Base-by-base conservation (phyloP, 805 yeast species). In the Candida patagonica region DNA sequence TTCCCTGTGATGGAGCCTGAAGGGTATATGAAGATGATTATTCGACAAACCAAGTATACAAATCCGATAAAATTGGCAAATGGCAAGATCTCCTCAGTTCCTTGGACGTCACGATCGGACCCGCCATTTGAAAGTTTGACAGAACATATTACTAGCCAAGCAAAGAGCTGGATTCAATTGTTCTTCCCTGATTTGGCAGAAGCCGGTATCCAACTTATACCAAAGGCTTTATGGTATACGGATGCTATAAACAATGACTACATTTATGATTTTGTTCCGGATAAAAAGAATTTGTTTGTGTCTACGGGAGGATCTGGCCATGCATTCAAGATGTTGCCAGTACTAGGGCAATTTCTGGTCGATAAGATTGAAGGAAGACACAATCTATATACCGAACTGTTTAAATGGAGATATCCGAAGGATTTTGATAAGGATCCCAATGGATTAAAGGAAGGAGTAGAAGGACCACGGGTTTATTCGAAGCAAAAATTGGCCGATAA, bases 271-370 rank as follows among this genome's bases (percentile, higher is more conserved):
- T 39, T 33, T n/a, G 42, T 39, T 17, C 42, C 42, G 8, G 53
- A 50, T 19, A 39, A 44, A 25, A 51, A 53, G 0, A 42, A 43
- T n/a, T 36, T 61, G 29, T 40, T 59, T 23, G 35, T 62, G 15
- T 64, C 58, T 10, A 56, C 66, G 25, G 67, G 67, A 33, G 67
- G 61, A 30, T 60, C 65, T 5, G 66, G 67, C 1, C 56, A 59
- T 33, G 64, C 65, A 0, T 62, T 60, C 53, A 62, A 59, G 49
- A 52, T 52, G 42, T 56, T 62, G 63, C 66, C 67, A 5, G 48
- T 48, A 16, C 49, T 61, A 24, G 66, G 66, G 24, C 49, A 56
- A 21, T 60, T 55, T 38, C 51, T 60, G 10, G 42, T 34, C 10
- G 30, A 40, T 5, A 26, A 29, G 9, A 26, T 40, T 27, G 42